Percentiles rank a stretch among this genome's conserved stretches.
phyloP scores from a whole-genome alignment of 768 basidiomycete genomes.

The Amanita muscaria region DNA sequence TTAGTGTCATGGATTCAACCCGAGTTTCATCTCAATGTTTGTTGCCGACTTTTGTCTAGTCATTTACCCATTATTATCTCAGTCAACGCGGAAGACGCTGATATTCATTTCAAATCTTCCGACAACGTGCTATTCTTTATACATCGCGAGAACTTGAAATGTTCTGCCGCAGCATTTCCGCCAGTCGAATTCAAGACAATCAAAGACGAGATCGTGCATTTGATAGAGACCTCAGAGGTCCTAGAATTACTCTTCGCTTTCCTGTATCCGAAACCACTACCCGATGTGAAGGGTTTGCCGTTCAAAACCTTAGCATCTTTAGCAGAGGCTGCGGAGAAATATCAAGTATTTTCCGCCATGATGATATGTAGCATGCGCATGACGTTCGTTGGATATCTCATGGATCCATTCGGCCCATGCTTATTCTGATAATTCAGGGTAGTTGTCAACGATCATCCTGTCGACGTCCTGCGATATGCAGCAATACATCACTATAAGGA shows the following conservation, averaged over 20 bases:
- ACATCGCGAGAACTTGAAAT: conserved; percentile 10
- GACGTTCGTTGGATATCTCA: conserved; percentile 8
- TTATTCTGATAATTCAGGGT: neutral
- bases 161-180: conserved; percentile 9
- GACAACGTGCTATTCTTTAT: conserved; percentile 10
- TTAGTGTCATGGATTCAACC: too few species aligned
- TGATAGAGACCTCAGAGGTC: conserved; percentile 7
- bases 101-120: conserved; percentile 8
- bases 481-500: conserved; percentile 6
- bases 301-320: conserved; percentile 9
- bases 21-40: too few species aligned
- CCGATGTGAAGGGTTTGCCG: conserved; percentile 6
- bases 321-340: conserved; percentile 20
- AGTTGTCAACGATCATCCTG: neutral
- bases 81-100: conserved; percentile 3
- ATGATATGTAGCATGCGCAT: conserved; percentile 13
- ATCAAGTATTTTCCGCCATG: conserved; percentile 18
- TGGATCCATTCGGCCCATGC: too few species aligned
- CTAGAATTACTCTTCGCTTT: conserved; percentile 14
- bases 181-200: neutral
- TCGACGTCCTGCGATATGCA: conserved; percentile 7
- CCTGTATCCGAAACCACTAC: conserved; percentile 11
- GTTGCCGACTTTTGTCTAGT: too few species aligned
- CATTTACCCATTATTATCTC: too few species aligned
- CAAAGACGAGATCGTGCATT: conserved; percentile 9